Percentiles rank a stretch among this genome's conserved stretches.
Conservation (phyloP, 805 yeast genomes). For the Helenozyma rhizophorensis region DNA sequence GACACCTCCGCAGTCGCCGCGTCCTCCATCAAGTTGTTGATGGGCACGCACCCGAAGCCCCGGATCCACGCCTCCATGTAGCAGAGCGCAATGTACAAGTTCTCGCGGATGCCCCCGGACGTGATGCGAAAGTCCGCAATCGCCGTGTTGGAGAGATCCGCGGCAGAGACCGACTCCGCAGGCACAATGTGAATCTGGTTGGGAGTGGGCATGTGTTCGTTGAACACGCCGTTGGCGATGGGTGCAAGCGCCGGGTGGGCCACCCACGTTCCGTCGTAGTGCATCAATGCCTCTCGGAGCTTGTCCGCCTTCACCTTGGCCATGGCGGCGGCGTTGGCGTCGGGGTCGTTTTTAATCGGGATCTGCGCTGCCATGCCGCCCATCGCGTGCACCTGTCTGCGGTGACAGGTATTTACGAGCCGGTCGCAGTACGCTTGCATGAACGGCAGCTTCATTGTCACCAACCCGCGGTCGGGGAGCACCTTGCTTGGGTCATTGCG, state of each 20-base stretch:
- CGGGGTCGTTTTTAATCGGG: conserved; percentile 69
- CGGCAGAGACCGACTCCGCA: conserved; percentile 44
- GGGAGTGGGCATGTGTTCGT: conserved; percentile 76
- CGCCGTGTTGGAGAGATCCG: conserved; percentile 58
- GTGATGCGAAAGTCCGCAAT: conserved; percentile 64
- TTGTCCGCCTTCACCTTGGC: conserved; percentile 71
- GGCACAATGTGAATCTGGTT: conserved; percentile 64
- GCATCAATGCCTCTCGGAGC: conserved; percentile 69
- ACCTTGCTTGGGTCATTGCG: conserved; percentile 64
- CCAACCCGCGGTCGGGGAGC: conserved; percentile 73
- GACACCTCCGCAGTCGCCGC: conserved; percentile 90
- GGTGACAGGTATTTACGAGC: conserved; percentile 69
- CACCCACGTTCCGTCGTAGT: conserved; percentile 88
- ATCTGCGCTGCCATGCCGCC: conserved; percentile 92
- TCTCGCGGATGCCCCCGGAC: conserved; percentile 64
- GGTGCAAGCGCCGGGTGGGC: conserved; percentile 85
- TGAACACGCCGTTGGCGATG: conserved; percentile 66
- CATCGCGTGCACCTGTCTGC: conserved; percentile 79
- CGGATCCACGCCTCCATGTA: conserved; percentile 86
- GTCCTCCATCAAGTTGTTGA: conserved; percentile 82
- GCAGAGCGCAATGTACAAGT: conserved; percentile 69
- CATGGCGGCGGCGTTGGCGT: conserved; percentile 62
- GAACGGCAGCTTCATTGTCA: conserved; percentile 77
- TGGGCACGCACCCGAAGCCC: conserved; percentile 82
- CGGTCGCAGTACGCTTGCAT: conserved; percentile 74